phyloP scores from a whole-genome alignment of 2,329 filamentous ascomycete genomes.

The Pseudopyricularia cyperi region DNA sequence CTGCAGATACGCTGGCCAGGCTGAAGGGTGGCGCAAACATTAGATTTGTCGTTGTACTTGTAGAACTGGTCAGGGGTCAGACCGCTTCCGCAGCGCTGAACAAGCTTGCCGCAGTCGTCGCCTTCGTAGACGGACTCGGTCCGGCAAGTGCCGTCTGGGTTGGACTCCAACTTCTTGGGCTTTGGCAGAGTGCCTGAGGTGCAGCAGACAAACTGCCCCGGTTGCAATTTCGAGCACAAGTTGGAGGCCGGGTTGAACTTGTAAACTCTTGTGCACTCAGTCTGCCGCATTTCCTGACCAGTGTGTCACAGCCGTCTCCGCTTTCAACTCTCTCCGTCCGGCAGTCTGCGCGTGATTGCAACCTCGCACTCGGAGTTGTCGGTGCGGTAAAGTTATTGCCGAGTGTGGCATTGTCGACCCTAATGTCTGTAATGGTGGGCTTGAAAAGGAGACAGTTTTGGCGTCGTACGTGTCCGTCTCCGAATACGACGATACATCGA shows the following conservation, averaged over 20 bases:
- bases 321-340: not conserved
- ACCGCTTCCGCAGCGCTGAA: conserved; percentile 12
- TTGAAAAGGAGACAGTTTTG: not conserved
- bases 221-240: not conserved
- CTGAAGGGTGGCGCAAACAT: conserved; percentile 19
- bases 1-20: conserved; percentile 23
- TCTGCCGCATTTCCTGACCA: conserved; percentile 7
- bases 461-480: not conserved
- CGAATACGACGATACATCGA: conserved; percentile 3
- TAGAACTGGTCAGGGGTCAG: conserved; percentile 8
- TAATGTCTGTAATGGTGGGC: too few species aligned
- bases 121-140: conserved; percentile 5
- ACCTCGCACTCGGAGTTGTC: too few species aligned
- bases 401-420: too few species aligned
- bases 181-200: conserved; percentile 1
- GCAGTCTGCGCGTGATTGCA: not conserved
- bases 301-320: conserved; percentile 4
- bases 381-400: too few species aligned
- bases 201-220: conserved; percentile 1
- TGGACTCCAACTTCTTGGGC: not conserved
- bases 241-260: not conserved
- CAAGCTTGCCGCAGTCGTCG: conserved; percentile 12
- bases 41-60: conserved; percentile 12
- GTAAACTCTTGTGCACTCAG: conserved; percentile 3
- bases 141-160: conserved; percentile 1